These are phyloP conservation scores for slime mould (Dictyostelium discoideum) DNA, from an alignment of 78 protist genomes.

Conservation along the genomic window dicty_2.7 NC_007088.5:5713501-5714000, in stretches of 20 bases:
- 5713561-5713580: background rate
- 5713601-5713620: background rate
- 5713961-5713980: background rate
- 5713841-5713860: background rate
- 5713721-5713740: background rate
- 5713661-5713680: background rate
- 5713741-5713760: background rate
- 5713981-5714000: background rate
- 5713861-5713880: background rate
- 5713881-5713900: background rate
- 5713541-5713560: background rate
- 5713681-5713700: background rate
- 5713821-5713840: background rate
- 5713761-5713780: background rate
- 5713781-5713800: background rate
- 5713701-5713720: background rate
- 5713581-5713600: background rate
- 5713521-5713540: background rate
- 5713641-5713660: slow-evolving; percentile 7
- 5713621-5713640: background rate
- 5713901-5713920: background rate
- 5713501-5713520: background rate
- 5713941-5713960: background rate
- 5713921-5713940: background rate
- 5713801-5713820: background rate